phyloP scores from a whole-genome alignment of 1,284 basidiomycete genomes.

The Trichosporon ovoides region DNA sequence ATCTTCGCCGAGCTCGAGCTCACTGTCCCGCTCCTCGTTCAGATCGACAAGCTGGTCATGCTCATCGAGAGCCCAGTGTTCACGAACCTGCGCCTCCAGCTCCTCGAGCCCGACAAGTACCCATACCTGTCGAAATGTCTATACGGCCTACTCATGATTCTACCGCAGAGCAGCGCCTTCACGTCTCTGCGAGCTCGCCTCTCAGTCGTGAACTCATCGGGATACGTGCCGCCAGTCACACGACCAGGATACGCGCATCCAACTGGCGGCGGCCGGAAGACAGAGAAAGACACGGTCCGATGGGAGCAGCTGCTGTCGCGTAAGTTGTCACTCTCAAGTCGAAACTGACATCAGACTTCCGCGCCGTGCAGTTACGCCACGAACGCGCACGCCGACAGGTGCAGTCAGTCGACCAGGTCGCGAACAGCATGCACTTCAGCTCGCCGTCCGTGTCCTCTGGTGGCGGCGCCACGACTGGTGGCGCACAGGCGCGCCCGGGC shows the following conservation, averaged over 20 bases:
- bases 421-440: conserved; percentile 30
- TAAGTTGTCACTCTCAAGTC: conserved; percentile 19
- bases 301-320: conserved; percentile 83
- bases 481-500: background rate
- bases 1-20: conserved; percentile 98
- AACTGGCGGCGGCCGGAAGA: conserved; percentile 59
- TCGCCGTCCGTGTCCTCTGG: conserved; percentile 36
- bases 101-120: conserved; percentile 93
- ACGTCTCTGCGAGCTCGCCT: conserved; percentile 89
- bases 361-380: conserved; percentile 72
- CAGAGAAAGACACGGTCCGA: conserved; percentile 79
- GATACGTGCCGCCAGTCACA: conserved; percentile 63
- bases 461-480: conserved; percentile 1
- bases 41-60: conserved; percentile 97
- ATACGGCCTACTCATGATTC: conserved; percentile 93
- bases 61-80: conserved; percentile 97
- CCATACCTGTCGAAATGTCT: conserved; percentile 96
- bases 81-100: conserved; percentile 92
- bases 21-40: conserved; percentile 88
- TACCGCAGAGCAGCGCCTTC: conserved; percentile 96
- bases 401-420: conserved; percentile 23
- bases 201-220: conserved; percentile 89
- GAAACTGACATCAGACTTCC: conserved; percentile 54
- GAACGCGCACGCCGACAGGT: conserved; percentile 70
- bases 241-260: conserved; percentile 35